Evolutionary conservation across 192 early-diverging fungal species (phyloP).

Genomic region (Rhizophagus prolifer): DNA sequence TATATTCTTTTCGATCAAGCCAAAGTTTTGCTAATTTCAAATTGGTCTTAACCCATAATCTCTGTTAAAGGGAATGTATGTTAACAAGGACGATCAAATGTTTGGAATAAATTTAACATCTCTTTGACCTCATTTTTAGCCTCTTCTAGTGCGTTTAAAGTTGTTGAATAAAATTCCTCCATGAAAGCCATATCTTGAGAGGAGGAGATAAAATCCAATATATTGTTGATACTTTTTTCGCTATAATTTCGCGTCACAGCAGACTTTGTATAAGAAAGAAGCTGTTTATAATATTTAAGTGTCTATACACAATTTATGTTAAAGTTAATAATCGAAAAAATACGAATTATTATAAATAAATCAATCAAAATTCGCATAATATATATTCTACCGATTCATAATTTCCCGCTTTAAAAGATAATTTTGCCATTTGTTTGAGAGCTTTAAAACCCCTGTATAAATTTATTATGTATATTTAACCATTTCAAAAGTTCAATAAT

Average conservation of each 20-base stretch:
- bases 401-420: slow-evolving; percentile 65
- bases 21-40: slow-evolving; percentile 83
- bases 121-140: slow-evolving; percentile 73
- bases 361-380: neutral
- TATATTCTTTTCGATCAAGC: slow-evolving; percentile 80
- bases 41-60: slow-evolving; percentile 85
- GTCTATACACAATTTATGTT: slow-evolving; percentile 45
- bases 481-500: neutral
- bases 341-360: neutral
- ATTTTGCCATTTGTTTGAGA: slow-evolving; percentile 83
- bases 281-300: slow-evolving; percentile 66
- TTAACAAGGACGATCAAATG: neutral
- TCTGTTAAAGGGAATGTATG: slow-evolving; percentile 37
- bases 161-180: slow-evolving; percentile 82
- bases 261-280: slow-evolving; percentile 73
- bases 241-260: slow-evolving; percentile 83
- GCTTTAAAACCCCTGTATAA: slow-evolving; percentile 85
- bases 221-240: slow-evolving; percentile 91
- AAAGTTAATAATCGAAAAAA: neutral
- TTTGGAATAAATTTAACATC: neutral
- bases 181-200: slow-evolving; percentile 77
- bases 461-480: neutral
- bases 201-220: slow-evolving; percentile 76
- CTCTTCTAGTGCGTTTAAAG: slow-evolving; percentile 68
- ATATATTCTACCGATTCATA: slow-evolving; percentile 57